phyloP scores from a whole-genome alignment of 768 basidiomycete species.

The Strobilomyces confusus region DNA sequence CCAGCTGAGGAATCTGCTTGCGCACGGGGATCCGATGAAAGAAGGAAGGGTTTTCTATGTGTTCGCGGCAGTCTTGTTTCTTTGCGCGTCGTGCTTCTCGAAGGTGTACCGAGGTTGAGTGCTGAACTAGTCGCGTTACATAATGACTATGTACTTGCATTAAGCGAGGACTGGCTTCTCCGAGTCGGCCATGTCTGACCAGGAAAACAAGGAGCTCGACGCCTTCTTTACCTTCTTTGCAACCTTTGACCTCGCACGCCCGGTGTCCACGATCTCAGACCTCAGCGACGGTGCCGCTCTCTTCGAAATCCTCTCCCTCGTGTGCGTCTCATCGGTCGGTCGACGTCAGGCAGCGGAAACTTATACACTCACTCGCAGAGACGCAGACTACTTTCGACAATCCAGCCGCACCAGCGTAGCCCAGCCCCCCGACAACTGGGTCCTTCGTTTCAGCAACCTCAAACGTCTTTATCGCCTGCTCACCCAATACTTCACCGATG shows the following conservation, averaged over 20 bases:
- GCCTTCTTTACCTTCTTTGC: slow-evolving; percentile 82
- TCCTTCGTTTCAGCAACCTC: slow-evolving; percentile 75
- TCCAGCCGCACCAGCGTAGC: slow-evolving; percentile 51
- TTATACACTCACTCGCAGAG: slow-evolving; percentile 42
- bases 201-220: slow-evolving; percentile 59
- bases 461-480: slow-evolving; percentile 85
- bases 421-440: slow-evolving; percentile 83
- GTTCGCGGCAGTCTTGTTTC: slow-evolving; percentile 58
- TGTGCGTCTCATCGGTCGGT: slow-evolving; percentile 48
- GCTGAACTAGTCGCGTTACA: slow-evolving; percentile 12
- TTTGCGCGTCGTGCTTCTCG: slow-evolving; percentile 20
- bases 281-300: slow-evolving; percentile 78
- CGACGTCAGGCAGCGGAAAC: neutral
- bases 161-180: slow-evolving; percentile 6
- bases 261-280: slow-evolving; percentile 61
- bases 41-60: slow-evolving; percentile 90
- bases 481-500: slow-evolving; percentile 83
- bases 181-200: slow-evolving; percentile 35
- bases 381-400: slow-evolving; percentile 73
- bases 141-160: slow-evolving; percentile 12
- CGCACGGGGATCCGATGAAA: slow-evolving; percentile 53
- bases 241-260: slow-evolving; percentile 63
- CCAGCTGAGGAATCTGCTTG: slow-evolving; percentile 72
- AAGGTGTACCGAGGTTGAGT: slow-evolving; percentile 25
- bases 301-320: slow-evolving; percentile 67